Evolutionary conservation across 768 basidiomycete species (phyloP).

Genomic region (Mycena rosella): DNA sequence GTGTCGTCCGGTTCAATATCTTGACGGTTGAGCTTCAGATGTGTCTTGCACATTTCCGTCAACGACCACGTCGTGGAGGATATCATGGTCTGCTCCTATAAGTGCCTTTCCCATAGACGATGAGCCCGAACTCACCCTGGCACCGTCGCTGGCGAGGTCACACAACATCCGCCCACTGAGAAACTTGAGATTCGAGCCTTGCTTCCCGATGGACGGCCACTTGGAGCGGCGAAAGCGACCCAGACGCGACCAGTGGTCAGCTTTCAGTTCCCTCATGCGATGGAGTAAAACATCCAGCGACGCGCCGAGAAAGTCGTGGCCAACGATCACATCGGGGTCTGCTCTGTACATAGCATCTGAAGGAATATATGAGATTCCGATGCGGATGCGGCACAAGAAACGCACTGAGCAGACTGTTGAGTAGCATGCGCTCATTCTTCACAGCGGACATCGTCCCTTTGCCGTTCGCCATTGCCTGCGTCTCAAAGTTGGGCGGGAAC

Average conservation of each 20-base stretch:
- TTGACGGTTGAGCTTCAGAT: constrained; percentile 87
- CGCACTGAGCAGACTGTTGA: constrained; percentile 84
- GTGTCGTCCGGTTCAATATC: constrained; percentile 98
- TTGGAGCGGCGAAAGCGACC: constrained; percentile 88
- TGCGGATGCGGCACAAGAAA: constrained; percentile 3
- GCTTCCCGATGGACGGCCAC: constrained; percentile 85
- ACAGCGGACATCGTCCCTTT: constrained; percentile 80
- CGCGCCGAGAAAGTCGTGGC: constrained; percentile 93
- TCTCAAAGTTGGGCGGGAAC: constrained; percentile 89
- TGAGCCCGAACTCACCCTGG: constrained; percentile 70
- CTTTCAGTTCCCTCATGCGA: constrained; percentile 91
- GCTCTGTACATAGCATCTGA: constrained; percentile 82
- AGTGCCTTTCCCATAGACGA: not conserved
- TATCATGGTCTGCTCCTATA: constrained; percentile 84
- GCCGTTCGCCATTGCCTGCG: constrained; percentile 69
- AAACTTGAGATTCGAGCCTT: constrained; percentile 88
- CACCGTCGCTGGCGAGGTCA: constrained; percentile 94
- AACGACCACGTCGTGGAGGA: constrained; percentile 98
- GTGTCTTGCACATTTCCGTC: constrained; percentile 95
- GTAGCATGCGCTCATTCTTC: constrained; percentile 86
- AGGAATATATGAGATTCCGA: constrained; percentile 9
- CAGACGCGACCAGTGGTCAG: constrained; percentile 94
- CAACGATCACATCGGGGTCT: constrained; percentile 95
- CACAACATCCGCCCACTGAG: constrained; percentile 89
- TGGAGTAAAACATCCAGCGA: constrained; percentile 91